Base-by-base conservation (phyloP, 2,329 filamentous ascomycete species). In the Atkinsonella texensis region DNA sequence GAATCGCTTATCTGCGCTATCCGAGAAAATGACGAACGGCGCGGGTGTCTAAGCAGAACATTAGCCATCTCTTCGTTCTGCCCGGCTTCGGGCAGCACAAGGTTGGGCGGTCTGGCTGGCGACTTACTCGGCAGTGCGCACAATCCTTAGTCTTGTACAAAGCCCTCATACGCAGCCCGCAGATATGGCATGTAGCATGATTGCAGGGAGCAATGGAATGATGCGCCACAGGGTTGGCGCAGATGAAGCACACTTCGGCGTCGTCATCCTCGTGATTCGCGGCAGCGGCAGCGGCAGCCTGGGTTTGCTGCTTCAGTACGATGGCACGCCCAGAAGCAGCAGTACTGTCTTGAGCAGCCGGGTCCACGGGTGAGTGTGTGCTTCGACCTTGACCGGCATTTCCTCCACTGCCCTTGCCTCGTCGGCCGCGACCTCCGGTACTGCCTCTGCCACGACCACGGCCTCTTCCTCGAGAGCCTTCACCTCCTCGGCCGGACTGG, bases 91-190 rank as follows among this genome's bases (percentile, higher is more conserved):
- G 35, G 3, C 35, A 38, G 11, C 11, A 38, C 15, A 38, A 1
- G 11, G 35, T 4, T 12, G 15, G 38, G 8, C 28, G 8, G 9
- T 23, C 10, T 4, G 40, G 20, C 17, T 41, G 13, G 6, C 13
- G 12, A 74, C 84, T 59, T 76, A 90, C 87, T 63, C 93, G 78
- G 66, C 93, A 98, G 68, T 97, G 90, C n/a, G 90, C 87, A 69
- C 93, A 98, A 57, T 90, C 87, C 68, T 95, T 95, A 54, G 84
- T 94, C 74, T 96, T 97, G 71, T 97, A 98, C 44, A 98, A 73
- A 1, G 91, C 93, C 60, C 93, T 81, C 80, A 97, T 81, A 54
- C 93, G 81, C 59, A 98, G 72, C 10, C 89, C 85, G 68, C 93
- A 98, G 57, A 97, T 95, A 70, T 98, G 93, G 65, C 93, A 98